Base-by-base conservation (phyloP, 2,329 filamentous ascomycete species). In the Orbilia brochopaga region DNA sequence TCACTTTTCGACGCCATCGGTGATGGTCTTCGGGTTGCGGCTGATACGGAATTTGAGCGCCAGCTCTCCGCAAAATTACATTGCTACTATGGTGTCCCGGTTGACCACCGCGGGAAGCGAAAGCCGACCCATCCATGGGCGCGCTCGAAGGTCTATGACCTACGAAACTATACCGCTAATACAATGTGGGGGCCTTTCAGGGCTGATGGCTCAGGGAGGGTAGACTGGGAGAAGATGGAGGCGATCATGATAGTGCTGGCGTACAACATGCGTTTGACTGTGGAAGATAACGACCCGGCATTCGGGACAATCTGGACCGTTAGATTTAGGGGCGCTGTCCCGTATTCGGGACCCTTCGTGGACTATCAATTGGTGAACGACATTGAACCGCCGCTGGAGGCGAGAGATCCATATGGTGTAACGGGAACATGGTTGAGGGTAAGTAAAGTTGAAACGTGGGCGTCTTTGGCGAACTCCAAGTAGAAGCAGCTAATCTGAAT, bases 191-290 rank as follows among this genome's bases (percentile, higher is more conserved):
- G 90, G 0, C 90, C 90, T 0, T 92, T 90, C 76, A 80, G 84
- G 76, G 81, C 85, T 55, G 89, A 92, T 76, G 85, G 84, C 1
- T 83, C 81, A 1, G 83, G 82, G 58, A 79, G 79, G 3, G 87
- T 90, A 0, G 89, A 93, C 78, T 93, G 90, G 90, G 89, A 92
- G 79, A 90, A 90, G 80, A 80, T 92, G 10, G 90, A 92, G 79
- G 87, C 88, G 7, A 85, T 91, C 60, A 85, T 91, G 82, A 81
- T 92, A 2, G 85, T 88, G 1, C 79, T 92, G 2, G 84, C 84
- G 2, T 83, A 84, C 76, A 91, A 91, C 77, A 81, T 89, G 57
- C 79, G 80, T 42, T 77, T 79, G 8, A 84, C 85, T 74, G 79
- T 81, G 11, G 78, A 83, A 8, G 79, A 81, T 37, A 76, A 76